These are phyloP conservation scores for Leccinum uliginosum DNA, from an alignment of 768 basidiomycete genomes.

Conservation along the genomic window DNA sequence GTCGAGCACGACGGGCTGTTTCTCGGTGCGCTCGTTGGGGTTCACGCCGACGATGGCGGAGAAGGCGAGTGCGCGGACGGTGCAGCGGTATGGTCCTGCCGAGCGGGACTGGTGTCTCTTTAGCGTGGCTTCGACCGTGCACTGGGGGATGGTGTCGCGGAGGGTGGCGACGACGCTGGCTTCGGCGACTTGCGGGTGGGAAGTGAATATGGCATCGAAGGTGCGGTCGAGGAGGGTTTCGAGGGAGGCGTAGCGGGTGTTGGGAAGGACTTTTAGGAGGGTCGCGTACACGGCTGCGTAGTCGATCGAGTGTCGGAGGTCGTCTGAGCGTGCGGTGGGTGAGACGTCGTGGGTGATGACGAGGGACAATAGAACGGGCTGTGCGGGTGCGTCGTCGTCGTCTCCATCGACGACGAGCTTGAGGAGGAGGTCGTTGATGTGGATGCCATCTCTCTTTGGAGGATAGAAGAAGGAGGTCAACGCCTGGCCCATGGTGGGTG, in stretches of 20 bases:
- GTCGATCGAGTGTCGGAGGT: slow-evolving; percentile 57
- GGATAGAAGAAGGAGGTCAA: neutral
- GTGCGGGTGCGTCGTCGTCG: slow-evolving; percentile 34
- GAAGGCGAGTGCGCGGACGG: slow-evolving; percentile 41
- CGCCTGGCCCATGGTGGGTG: neutral
- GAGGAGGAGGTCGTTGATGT: slow-evolving; percentile 46
- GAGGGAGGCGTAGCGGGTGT: slow-evolving; percentile 36
- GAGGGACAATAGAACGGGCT: slow-evolving; percentile 53
- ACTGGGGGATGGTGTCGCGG: slow-evolving; percentile 43
- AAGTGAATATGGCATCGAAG: slow-evolving; percentile 35
- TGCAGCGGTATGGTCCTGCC: slow-evolving; percentile 20
- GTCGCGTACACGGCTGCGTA: slow-evolving; percentile 43
- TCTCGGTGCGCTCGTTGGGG: slow-evolving; percentile 56
- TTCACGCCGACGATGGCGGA: slow-evolving; percentile 65
- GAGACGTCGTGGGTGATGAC: slow-evolving; percentile 48
- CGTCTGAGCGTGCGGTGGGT: slow-evolving; percentile 46
- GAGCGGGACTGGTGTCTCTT: slow-evolving; percentile 13
- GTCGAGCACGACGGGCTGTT: slow-evolving; percentile 57
- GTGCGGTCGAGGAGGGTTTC: slow-evolving; percentile 43
- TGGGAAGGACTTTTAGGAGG: slow-evolving; percentile 24
- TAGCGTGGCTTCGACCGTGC: slow-evolving; percentile 38
- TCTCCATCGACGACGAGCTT: slow-evolving; percentile 36
- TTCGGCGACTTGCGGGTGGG: slow-evolving; percentile 31
- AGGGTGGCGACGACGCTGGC: slow-evolving; percentile 45
- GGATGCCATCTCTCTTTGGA: slow-evolving; percentile 31